Evolutionary conservation across 116 monocot species (phyloP).

Genomic region (Posidonia oceanica): DNA sequence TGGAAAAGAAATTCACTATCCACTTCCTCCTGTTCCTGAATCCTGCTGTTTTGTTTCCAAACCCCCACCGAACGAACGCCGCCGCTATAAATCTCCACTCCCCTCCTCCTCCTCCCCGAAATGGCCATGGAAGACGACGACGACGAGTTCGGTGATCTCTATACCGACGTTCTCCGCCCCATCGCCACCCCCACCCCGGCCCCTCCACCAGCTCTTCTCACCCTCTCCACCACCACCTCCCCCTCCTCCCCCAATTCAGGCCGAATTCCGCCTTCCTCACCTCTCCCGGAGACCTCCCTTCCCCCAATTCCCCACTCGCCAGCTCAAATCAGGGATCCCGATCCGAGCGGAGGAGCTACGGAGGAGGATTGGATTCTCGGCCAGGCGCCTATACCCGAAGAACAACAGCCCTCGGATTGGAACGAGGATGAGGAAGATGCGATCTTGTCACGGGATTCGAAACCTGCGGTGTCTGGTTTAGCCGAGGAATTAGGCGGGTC

Average conservation of each 20-base stretch:
- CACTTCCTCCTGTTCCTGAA: no score
- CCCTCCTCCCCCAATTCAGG: neutral
- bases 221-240: neutral
- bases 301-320: conserved; percentile 1
- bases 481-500: neutral
- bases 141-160: conserved; percentile 82
- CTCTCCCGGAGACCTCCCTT: conserved; percentile 7
- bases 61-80: neutral
- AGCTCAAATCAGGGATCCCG: neutral
- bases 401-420: conserved; percentile 19
- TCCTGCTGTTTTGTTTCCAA: no score
- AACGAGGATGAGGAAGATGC: conserved; percentile 19
- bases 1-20: no score
- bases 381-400: conserved; percentile 14
- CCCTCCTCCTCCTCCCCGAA: neutral
- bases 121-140: conserved; percentile 44
- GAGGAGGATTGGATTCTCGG: conserved; percentile 74
- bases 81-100: neutral
- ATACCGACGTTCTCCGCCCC: conserved; percentile 45
- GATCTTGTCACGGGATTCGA: conserved; percentile 5
- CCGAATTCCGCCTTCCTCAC: conserved; percentile 7
- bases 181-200: neutral
- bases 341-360: conserved; percentile 2
- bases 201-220: neutral
- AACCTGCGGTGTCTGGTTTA: neutral